These are phyloP conservation scores for Termitomyces heimii DNA, from an alignment of 768 basidiomycete species.

Conservation along the genomic window DNA sequence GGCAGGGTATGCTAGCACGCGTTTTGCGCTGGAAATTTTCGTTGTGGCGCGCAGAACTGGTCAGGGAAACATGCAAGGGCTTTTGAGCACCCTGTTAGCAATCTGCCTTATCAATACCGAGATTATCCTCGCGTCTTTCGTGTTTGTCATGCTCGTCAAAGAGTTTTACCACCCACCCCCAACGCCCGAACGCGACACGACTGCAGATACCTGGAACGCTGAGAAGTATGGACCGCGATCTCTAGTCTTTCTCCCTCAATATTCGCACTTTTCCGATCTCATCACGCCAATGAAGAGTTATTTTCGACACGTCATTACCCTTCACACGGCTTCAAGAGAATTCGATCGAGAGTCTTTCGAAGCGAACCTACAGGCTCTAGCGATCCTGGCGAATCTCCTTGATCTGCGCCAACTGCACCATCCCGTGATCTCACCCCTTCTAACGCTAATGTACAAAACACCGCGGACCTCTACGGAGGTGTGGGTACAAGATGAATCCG, in stretches of 20 bases:
- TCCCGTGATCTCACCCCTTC: constrained; percentile 34
- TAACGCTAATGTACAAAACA: constrained; percentile 40
- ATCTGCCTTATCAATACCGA: constrained; percentile 74
- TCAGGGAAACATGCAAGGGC: constrained; percentile 48
- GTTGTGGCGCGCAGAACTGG: constrained; percentile 46
- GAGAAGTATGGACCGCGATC: constrained; percentile 10
- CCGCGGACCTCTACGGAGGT: constrained; percentile 34
- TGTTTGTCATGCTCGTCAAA: constrained; percentile 60
- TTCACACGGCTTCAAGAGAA: neutral
- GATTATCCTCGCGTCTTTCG: constrained; percentile 66
- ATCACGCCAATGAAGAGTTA: neutral
- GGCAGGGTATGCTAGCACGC: constrained; percentile 33
- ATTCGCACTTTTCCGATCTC: neutral
- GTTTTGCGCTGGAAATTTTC: constrained; percentile 49
- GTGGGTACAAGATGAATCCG: constrained; percentile 26
- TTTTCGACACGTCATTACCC: neutral
- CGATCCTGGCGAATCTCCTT: constrained; percentile 48
- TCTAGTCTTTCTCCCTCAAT: neutral
- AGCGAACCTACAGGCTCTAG: constrained; percentile 52
- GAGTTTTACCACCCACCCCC: constrained; percentile 42
- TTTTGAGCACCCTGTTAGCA: constrained; percentile 56
- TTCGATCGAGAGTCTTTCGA: constrained; percentile 16
- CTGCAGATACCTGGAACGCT: neutral
- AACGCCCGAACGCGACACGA: constrained; percentile 19
- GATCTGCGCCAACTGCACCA: constrained; percentile 45